Evolutionary conservation across 1,284 basidiomycete species (phyloP).

Genomic region (Cryptococcus amylolentus): DNA sequence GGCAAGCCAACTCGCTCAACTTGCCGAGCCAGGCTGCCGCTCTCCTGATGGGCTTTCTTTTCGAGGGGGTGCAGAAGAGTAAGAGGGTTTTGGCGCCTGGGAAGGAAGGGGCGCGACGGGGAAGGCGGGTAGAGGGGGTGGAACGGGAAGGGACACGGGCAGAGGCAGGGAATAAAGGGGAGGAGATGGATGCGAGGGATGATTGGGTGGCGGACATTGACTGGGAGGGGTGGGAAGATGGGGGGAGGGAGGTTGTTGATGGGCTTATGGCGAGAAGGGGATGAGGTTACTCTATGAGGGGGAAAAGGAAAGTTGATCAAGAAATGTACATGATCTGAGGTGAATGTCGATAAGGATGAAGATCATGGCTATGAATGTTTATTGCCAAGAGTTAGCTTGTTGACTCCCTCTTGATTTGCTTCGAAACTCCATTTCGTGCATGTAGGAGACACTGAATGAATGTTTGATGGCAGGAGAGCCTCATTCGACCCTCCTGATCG

Average conservation of each 20-base stretch:
- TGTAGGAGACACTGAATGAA: too few relatives aligned
- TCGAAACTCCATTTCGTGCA: too few relatives aligned
- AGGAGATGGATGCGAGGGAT: not conserved
- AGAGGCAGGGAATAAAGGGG: not conserved
- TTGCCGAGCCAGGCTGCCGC: constrained; percentile 25
- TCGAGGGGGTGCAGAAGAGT: constrained; percentile 33
- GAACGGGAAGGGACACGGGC: not conserved
- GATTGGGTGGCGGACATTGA: not conserved
- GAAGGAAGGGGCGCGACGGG: constrained; percentile 2
- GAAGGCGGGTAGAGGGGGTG: not conserved
- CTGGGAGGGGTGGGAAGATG: not conserved
- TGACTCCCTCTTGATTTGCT: too few relatives aligned
- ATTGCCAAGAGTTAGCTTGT: too few relatives aligned
- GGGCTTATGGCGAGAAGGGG: not conserved
- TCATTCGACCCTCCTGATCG: too few relatives aligned
- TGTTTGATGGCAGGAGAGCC: too few relatives aligned
- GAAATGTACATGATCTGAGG: too few relatives aligned
- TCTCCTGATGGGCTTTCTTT: constrained; percentile 31
- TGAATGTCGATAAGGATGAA: too few relatives aligned
- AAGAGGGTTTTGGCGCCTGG: constrained; percentile 28
- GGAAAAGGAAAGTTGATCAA: not conserved
- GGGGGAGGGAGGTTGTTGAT: not conserved
- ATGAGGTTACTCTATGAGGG: not conserved
- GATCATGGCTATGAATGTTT: too few relatives aligned
- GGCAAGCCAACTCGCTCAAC: constrained; percentile 41